Conservation (phyloP, 2,329 filamentous ascomycete genomes). For the Ceratocystis cubensis region DNA sequence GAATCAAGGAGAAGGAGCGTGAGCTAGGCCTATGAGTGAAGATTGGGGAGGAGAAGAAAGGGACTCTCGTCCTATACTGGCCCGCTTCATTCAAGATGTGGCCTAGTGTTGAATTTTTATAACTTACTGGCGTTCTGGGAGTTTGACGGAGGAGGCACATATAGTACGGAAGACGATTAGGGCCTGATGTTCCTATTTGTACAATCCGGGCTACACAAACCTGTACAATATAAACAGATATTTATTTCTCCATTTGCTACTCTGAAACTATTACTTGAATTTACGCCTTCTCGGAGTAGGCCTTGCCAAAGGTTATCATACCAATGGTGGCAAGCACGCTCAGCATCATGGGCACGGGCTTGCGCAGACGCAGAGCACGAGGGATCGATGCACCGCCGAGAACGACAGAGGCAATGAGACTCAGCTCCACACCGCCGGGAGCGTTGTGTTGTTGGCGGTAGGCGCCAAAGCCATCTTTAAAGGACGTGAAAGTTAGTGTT, state of each 20-base stretch:
- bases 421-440: slow-evolving; percentile 75
- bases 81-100: too few species aligned
- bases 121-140: slow-evolving; percentile 14
- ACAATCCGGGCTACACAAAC: background rate
- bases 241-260: background rate
- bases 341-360: slow-evolving; percentile 71
- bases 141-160: background rate
- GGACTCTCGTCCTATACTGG: background rate
- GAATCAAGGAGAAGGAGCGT: slow-evolving; percentile 62
- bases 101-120: background rate
- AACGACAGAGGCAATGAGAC: slow-evolving; percentile 75
- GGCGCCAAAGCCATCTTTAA: slow-evolving; percentile 60
- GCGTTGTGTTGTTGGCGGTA: slow-evolving; percentile 64
- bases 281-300: slow-evolving; percentile 38
- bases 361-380: slow-evolving; percentile 67
- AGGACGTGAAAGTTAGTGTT: slow-evolving; percentile 5
- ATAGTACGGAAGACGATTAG: background rate
- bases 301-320: slow-evolving; percentile 64
- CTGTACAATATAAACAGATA: slow-evolving; percentile 11
- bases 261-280: background rate
- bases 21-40: slow-evolving; percentile 29
- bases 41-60: background rate
- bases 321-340: slow-evolving; percentile 71
- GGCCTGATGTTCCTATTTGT: background rate
- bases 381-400: slow-evolving; percentile 77